A percentile compares a stretch with the other conserved stretches of the same genome.
phyloP scores from a whole-genome alignment of 495 filamentous ascomycete species.

The Diplogelasinospora grovesii region DNA sequence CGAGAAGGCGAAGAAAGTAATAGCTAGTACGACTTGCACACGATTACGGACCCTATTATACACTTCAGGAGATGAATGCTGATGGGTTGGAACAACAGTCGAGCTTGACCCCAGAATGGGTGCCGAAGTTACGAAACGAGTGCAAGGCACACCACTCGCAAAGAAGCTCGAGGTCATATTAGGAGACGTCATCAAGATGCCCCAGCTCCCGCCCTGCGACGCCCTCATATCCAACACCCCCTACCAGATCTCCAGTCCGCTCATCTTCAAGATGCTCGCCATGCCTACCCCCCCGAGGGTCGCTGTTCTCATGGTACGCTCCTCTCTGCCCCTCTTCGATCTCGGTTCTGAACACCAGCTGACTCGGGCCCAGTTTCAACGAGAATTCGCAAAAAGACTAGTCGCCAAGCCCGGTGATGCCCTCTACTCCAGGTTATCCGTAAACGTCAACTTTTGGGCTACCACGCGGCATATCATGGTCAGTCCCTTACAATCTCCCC shows the following conservation, averaged over 20 bases:
- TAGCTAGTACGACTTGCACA: slow-evolving; percentile 52
- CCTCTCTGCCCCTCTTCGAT: neutral
- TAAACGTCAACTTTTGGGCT: slow-evolving; percentile 94
- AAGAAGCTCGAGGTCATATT: slow-evolving; percentile 78
- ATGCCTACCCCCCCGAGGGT: slow-evolving; percentile 62
- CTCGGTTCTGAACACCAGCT: too few species aligned
- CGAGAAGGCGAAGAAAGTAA: slow-evolving; percentile 76
- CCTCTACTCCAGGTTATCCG: slow-evolving; percentile 78
- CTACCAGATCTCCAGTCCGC: slow-evolving; percentile 85
- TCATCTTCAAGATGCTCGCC: slow-evolving; percentile 86
- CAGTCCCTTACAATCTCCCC: neutral
- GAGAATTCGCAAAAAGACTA: slow-evolving; percentile 29
- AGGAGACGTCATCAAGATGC: slow-evolving; percentile 84
- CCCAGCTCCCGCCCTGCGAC: slow-evolving; percentile 77
- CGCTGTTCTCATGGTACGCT: slow-evolving; percentile 79
- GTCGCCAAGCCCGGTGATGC: slow-evolving; percentile 49
- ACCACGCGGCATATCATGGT: slow-evolving; percentile 73
- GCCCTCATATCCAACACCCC: slow-evolving; percentile 93
- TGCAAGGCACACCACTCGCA: slow-evolving; percentile 75
- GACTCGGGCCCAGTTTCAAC: slow-evolving; percentile 24
- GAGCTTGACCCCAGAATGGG: slow-evolving; percentile 97
- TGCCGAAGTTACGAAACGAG: slow-evolving; percentile 89
- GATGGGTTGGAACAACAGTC: slow-evolving; percentile 33
- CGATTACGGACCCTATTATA: too few species aligned
- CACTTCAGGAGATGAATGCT: slow-evolving; percentile 5